Conservation (phyloP, 164 flowering plant genomes). For the Houttuynia cordata region DNA sequence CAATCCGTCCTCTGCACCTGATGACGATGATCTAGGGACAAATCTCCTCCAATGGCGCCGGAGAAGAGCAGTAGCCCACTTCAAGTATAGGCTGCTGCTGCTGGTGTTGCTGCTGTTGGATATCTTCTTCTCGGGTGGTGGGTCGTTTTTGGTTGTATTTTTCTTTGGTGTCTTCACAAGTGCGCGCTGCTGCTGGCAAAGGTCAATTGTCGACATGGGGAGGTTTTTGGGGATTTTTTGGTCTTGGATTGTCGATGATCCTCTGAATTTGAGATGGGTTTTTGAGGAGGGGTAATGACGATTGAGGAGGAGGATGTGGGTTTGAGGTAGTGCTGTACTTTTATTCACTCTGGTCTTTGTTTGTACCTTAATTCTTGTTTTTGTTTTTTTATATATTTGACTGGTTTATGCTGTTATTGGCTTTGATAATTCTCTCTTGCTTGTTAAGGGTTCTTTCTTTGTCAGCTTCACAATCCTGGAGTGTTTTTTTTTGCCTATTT, state of each 20-base stretch:
- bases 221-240: slow-evolving; percentile 10
- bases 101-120: neutral
- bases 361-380: neutral
- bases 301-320: slow-evolving; percentile 52
- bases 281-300: slow-evolving; percentile 18
- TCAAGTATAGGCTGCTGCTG: slow-evolving; percentile 11
- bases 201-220: slow-evolving; percentile 25
- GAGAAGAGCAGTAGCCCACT: slow-evolving; percentile 23
- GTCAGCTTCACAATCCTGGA: neutral
- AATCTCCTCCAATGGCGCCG: slow-evolving; percentile 33
- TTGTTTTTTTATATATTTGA: neutral
- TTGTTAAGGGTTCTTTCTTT: neutral
- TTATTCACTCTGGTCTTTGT: neutral
- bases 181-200: slow-evolving; percentile 9
- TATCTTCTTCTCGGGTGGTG: slow-evolving; percentile 2
- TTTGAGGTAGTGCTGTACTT: slow-evolving; percentile 46
- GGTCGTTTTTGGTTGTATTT: slow-evolving; percentile 3
- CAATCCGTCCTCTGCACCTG: slow-evolving; percentile 16
- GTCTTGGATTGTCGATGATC: slow-evolving; percentile 5
- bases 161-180: no score
- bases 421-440: neutral
- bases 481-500: no score
- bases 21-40: slow-evolving; percentile 45
- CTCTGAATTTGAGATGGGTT: slow-evolving; percentile 27
- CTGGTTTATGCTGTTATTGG: neutral